Evolutionary conservation across 345 rosid genomes (phyloP).

Genomic region (Psidium friedrichsthalianum): DNA sequence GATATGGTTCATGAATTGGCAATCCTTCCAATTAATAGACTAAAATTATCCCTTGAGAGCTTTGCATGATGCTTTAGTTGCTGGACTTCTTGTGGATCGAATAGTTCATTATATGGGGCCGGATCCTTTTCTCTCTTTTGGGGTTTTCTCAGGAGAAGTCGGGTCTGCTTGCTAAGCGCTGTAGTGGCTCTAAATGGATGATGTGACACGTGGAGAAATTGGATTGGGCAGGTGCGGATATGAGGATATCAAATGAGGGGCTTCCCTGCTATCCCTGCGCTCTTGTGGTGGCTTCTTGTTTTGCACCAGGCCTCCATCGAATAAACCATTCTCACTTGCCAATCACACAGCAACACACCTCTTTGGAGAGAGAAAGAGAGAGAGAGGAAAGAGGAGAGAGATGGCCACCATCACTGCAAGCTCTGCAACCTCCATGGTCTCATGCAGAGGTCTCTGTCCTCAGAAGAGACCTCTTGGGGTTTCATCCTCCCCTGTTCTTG

Average conservation of each 20-base stretch:
- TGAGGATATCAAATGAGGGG: conserved; percentile 34
- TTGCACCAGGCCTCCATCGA: background rate
- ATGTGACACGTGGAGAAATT: conserved; percentile 44
- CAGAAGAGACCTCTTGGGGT: conserved; percentile 26
- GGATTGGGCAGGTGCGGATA: conserved; percentile 49
- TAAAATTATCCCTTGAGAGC: background rate
- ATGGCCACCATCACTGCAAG: conserved; percentile 53
- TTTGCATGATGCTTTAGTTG: background rate
- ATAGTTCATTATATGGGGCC: background rate
- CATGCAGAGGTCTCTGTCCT: conserved; percentile 21
- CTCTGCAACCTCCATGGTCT: conserved; percentile 39
- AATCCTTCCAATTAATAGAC: background rate
- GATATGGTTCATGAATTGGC: background rate
- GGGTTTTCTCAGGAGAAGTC: background rate
- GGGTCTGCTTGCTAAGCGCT: background rate
- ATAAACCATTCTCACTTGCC: background rate
- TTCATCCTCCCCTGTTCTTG: conserved; percentile 44
- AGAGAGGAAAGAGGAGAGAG: background rate
- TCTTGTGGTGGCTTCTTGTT: background rate
- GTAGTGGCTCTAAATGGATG: conserved; percentile 8
- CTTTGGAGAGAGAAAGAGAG: background rate
- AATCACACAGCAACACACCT: background rate
- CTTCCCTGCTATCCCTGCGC: conserved; percentile 1
- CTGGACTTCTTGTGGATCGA: background rate
- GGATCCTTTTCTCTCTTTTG: background rate